Percentiles rank a stretch among this genome's conserved stretches.
phyloP scores from a whole-genome alignment of 2,329 filamentous ascomycete species.

The Fusarium sublunatum region DNA sequence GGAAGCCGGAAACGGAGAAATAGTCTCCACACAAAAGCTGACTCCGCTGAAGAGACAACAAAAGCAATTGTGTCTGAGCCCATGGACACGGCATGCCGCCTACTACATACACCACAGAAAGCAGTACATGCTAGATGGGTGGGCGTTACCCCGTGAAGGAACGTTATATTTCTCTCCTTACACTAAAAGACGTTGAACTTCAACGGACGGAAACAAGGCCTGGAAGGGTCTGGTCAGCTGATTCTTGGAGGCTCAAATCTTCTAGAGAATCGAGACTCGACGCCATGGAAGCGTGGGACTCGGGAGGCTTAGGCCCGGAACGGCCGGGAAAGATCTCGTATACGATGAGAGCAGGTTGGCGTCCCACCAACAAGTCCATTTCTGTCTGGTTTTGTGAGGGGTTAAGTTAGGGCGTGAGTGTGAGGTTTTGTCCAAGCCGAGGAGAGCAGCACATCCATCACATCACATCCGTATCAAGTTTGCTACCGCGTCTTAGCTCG shows the following conservation, averaged over 20 bases:
- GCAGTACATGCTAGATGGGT: neutral
- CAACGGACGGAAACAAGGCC: neutral
- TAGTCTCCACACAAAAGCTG: slow-evolving; percentile 3
- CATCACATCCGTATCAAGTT: slow-evolving; percentile 10
- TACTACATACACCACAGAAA: slow-evolving; percentile 14
- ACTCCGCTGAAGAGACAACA: slow-evolving; percentile 38
- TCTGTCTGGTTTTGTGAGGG: slow-evolving; percentile 1
- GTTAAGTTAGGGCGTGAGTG: slow-evolving; percentile 4
- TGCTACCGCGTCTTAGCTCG: slow-evolving; percentile 23
- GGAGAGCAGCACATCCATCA: slow-evolving; percentile 8
- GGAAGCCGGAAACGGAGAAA: neutral
- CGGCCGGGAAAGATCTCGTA: slow-evolving; percentile 23
- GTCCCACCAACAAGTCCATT: slow-evolving; percentile 13
- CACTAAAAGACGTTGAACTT: slow-evolving; percentile 9
- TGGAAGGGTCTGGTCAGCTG: neutral
- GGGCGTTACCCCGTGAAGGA: slow-evolving; percentile 10
- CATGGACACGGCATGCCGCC: slow-evolving; percentile 29
- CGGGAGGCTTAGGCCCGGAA: slow-evolving; percentile 14
- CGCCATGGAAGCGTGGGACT: slow-evolving; percentile 25
- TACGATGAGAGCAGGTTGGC: slow-evolving; percentile 20
- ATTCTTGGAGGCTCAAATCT: slow-evolving; percentile 4
- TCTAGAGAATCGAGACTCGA: slow-evolving; percentile 18
- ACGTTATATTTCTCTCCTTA: slow-evolving; percentile 12
- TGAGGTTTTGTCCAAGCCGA: neutral
- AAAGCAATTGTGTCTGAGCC: slow-evolving; percentile 32